Percentiles rank a stretch among this genome's conserved stretches.
Evolutionary conservation across 306 rosid species (phyloP).

Genomic region (Calophaca sinica): DNA sequence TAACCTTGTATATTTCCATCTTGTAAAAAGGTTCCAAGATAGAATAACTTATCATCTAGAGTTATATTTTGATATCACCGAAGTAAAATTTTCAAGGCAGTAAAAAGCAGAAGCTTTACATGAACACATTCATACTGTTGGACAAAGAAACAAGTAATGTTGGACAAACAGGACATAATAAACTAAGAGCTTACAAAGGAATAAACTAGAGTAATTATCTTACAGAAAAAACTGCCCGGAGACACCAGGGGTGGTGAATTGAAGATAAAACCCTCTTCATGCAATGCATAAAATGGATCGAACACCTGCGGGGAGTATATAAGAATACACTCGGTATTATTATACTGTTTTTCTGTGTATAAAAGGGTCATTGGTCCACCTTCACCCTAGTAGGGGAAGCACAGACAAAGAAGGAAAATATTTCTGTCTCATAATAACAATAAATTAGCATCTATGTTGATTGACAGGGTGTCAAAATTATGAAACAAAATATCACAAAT

Average conservation of each 20-base stretch:
- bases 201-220: not conserved
- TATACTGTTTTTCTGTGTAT: not conserved
- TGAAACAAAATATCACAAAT: slow-evolving; percentile 33
- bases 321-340: not conserved
- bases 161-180: not conserved
- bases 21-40: slow-evolving; percentile 41
- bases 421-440: slow-evolving; percentile 1
- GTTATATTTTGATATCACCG: not conserved
- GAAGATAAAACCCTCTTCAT: slow-evolving; percentile 5
- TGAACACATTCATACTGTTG: slow-evolving; percentile 10
- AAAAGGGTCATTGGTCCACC: not conserved
- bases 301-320: slow-evolving; percentile 15
- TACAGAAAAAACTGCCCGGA: not conserved
- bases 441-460: slow-evolving; percentile 9
- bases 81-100: not conserved
- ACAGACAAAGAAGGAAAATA: not conserved
- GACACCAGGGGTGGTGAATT: slow-evolving; percentile 1
- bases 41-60: not conserved
- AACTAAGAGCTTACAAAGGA: not conserved
- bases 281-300: slow-evolving; percentile 4
- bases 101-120: slow-evolving; percentile 13
- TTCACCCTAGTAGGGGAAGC: not conserved
- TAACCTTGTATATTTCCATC: slow-evolving; percentile 43
- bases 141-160: no score
- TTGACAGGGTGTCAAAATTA: not conserved